phyloP scores from a whole-genome alignment of 345 rosid species.

The Bruguiera gymnorhiza region DNA sequence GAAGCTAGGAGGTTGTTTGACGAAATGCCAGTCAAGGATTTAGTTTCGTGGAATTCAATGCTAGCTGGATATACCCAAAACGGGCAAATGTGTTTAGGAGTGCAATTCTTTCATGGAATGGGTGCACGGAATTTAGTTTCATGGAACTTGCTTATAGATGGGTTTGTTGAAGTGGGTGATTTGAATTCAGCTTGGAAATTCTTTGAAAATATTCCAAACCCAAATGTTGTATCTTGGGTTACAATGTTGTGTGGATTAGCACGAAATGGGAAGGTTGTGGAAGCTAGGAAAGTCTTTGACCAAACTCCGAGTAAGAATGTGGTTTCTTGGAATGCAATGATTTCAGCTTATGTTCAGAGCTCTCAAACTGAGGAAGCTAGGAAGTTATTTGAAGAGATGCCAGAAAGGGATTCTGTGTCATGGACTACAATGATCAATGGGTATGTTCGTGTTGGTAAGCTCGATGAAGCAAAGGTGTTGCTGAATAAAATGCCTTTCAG shows the following conservation, averaged over 20 bases:
- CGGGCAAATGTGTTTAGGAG: slow-evolving; percentile 17
- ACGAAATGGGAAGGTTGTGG: slow-evolving; percentile 20
- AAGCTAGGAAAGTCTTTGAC: slow-evolving; percentile 35
- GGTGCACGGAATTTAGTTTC: slow-evolving; percentile 21
- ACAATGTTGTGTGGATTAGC: slow-evolving; percentile 39
- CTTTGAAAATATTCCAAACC: slow-evolving; percentile 29
- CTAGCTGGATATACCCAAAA: slow-evolving; percentile 34
- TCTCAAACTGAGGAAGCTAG: slow-evolving; percentile 30
- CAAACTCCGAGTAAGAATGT: slow-evolving; percentile 35
- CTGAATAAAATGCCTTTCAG: slow-evolving; percentile 33
- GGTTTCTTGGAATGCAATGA: slow-evolving; percentile 46
- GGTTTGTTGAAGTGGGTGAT: slow-evolving; percentile 29
- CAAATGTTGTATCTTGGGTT: slow-evolving; percentile 37
- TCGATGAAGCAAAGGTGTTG: slow-evolving; percentile 35
- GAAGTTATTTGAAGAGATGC: slow-evolving; percentile 39
- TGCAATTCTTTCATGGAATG: slow-evolving; percentile 19
- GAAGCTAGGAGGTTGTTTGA: slow-evolving; percentile 34
- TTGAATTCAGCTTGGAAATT: slow-evolving; percentile 36
- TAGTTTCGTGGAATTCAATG: slow-evolving; percentile 47
- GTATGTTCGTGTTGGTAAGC: slow-evolving; percentile 30
- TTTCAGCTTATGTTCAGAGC: slow-evolving; percentile 31
- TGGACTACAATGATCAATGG: slow-evolving; percentile 47
- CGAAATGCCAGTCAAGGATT: slow-evolving; percentile 36
- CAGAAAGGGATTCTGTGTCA: slow-evolving; percentile 33
- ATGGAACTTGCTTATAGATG: slow-evolving; percentile 36